Evolutionary conservation across 2,329 filamentous ascomycete genomes (phyloP), one percentile per base, ranked within the genome.

Genomic region (Zopfia rhizophila): DNA sequence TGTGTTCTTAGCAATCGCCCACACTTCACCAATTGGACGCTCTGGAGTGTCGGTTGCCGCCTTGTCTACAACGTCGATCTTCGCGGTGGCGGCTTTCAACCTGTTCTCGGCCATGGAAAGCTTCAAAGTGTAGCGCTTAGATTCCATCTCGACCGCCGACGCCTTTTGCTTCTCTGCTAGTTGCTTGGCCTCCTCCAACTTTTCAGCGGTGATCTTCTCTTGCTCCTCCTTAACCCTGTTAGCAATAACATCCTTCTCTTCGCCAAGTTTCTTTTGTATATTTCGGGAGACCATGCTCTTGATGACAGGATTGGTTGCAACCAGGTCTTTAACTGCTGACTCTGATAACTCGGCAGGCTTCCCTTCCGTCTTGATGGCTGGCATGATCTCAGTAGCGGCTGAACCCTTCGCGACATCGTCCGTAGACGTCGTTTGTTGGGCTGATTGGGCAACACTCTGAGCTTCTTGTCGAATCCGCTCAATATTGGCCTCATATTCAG

Each of bases 41-140:
- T 93, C 81, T 0, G 93, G 93, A 1, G 92, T 97, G 35, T 96
- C 88, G n/a, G 80, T 81, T 0, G 88, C 91, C 10, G 93, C 92
- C 33, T 85, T 89, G 63, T 91, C 83, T 3, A 97, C 89, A 1
- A 94, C 84, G 1, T 83, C 82, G 22, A 95, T 75, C 75, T 94
- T 95, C 4, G 87, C 89, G 38, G 80, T 79, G 0, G 86, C 83
- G 7, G 76, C 74, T 51, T 81, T 83, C 33, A 81, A 74, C 65
- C 87, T 85, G 58, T 87, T 89, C 57, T 93, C 87, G 5, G 85
- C 78, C 84, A 95, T 89, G 66, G 91, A 93, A 53, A 93, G 79
- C 55, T 88, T 89, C 36, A 90, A 76, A 2, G 83, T 83, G 41
- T 82, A 83, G 68, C 90, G 90, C 75, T 92, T 92, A 24, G 86